Evolutionary conservation across 2,329 filamentous ascomycete genomes (phyloP).

Genomic region (Fusarium pininemorale): DNA sequence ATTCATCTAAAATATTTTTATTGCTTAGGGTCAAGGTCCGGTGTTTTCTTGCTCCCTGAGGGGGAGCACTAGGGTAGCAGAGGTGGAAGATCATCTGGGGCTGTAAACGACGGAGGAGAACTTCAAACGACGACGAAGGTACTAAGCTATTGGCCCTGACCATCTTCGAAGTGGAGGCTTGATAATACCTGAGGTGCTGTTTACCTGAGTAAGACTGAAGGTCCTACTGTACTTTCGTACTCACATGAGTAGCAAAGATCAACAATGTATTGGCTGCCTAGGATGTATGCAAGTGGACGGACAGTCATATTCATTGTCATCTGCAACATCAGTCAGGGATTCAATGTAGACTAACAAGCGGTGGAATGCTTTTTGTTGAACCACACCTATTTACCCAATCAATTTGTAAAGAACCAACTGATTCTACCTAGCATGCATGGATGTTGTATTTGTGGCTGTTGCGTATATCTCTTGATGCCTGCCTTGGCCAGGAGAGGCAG

Average conservation of each 20-base stretch:
- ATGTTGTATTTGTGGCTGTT: conserved; percentile 6
- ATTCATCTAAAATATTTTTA: too few relatives aligned
- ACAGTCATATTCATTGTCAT: conserved; percentile 1
- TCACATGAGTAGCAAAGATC: background rate
- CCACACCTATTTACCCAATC: background rate
- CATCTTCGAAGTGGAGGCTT: too few relatives aligned
- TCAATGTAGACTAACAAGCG: background rate
- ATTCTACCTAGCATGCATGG: background rate
- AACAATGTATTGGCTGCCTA: conserved; percentile 2
- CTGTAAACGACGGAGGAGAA: background rate
- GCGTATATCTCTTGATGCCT: conserved; percentile 6
- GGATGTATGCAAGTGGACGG: background rate
- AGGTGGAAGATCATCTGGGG: background rate
- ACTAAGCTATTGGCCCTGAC: background rate
- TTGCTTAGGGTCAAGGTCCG: too few relatives aligned
- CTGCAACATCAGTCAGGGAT: background rate
- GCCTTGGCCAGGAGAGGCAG: background rate
- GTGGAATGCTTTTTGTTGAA: conserved; percentile 15
- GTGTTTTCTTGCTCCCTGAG: too few relatives aligned
- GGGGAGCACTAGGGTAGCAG: background rate
- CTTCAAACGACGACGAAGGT: background rate
- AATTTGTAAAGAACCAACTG: background rate
- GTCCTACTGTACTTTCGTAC: background rate
- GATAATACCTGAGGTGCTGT: background rate
- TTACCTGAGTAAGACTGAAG: background rate